Evolutionary conservation across 441 rosid genomes (phyloP).

Genomic region (Aquilaria agallochum): DNA sequence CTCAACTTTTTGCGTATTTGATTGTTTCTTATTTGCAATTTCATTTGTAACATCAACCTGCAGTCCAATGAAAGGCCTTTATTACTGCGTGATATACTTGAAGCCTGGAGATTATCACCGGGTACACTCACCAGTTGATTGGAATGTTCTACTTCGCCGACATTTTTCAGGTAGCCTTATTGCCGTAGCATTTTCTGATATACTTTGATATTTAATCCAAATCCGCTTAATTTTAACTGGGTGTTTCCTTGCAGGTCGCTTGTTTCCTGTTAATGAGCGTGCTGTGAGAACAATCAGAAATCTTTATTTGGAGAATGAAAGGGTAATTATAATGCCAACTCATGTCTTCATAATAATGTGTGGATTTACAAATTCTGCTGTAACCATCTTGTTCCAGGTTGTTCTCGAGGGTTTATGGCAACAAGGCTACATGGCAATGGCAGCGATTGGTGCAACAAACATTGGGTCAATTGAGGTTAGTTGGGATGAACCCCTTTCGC

Average conservation of each 20-base stretch:
- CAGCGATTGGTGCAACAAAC: constrained; percentile 92
- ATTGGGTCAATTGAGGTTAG: constrained; percentile 93
- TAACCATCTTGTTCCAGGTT: constrained; percentile 44
- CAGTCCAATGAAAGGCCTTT: constrained; percentile 89
- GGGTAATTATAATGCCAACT: constrained; percentile 45
- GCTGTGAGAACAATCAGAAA: constrained; percentile 87
- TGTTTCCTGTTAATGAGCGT: constrained; percentile 85
- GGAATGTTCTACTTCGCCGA: constrained; percentile 80
- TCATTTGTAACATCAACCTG: constrained; percentile 21
- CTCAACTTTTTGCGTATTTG: background rate
- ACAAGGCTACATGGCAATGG: constrained; percentile 89
- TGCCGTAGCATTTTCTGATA: background rate
- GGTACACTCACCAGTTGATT: constrained; percentile 86
- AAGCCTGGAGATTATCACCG: constrained; percentile 94
- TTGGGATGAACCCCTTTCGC: constrained; percentile 3
- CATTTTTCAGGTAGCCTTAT: constrained; percentile 78
- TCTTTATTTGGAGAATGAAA: constrained; percentile 93
- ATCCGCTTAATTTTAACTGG: background rate
- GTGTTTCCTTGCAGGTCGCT: constrained; percentile 40
- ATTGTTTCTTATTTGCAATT: constrained; percentile 5
- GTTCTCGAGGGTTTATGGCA: constrained; percentile 92
- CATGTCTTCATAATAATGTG: background rate
- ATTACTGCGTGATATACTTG: constrained; percentile 93
- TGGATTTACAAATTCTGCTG: constrained; percentile 2
- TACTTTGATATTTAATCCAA: background rate